A percentile compares a stretch with the other conserved stretches of the same genome.
These are phyloP conservation scores for Saccharum officinarum DNA, from an alignment of 176 grass and related monocot species.

Conservation along the genomic window DNA sequence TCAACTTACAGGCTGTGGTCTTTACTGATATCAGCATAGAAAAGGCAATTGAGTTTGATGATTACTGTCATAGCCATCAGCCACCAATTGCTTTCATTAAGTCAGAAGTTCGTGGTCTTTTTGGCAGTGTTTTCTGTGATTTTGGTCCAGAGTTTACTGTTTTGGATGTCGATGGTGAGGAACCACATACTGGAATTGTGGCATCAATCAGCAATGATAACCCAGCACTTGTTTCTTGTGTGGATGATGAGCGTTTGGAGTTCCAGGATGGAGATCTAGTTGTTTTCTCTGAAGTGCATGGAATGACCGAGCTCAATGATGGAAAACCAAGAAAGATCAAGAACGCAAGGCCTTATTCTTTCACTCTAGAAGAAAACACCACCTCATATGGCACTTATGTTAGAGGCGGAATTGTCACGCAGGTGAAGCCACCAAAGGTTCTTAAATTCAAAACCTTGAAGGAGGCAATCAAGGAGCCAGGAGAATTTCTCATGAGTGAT, in stretches of 20 bases:
- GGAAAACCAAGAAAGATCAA: slow-evolving; percentile 84
- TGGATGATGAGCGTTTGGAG: slow-evolving; percentile 95
- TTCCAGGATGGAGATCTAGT: slow-evolving; percentile 94
- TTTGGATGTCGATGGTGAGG: slow-evolving; percentile 91
- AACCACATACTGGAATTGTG: slow-evolving; percentile 90
- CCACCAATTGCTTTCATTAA: slow-evolving; percentile 95
- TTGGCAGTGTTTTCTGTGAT: slow-evolving; percentile 85
- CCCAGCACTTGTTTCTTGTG: slow-evolving; percentile 76
- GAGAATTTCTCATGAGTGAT: slow-evolving; percentile 93
- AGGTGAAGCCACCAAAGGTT: slow-evolving; percentile 82
- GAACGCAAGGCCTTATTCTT: slow-evolving; percentile 84
- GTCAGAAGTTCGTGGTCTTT: slow-evolving; percentile 82
- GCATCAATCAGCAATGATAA: slow-evolving; percentile 91
- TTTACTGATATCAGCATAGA: slow-evolving; percentile 92
- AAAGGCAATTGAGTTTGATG: slow-evolving; percentile 72
- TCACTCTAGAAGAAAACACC: slow-evolving; percentile 88
- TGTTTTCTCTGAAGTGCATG: slow-evolving; percentile 86
- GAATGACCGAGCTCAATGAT: slow-evolving; percentile 92
- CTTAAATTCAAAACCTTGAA: slow-evolving; percentile 83
- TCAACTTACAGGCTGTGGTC: slow-evolving; percentile 63
- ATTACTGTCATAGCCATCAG: slow-evolving; percentile 80
- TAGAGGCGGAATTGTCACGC: slow-evolving; percentile 87
- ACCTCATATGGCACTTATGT: slow-evolving; percentile 66
- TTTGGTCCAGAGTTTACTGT: slow-evolving; percentile 90
- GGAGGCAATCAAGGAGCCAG: slow-evolving; percentile 81